Percentiles rank a stretch among this genome's conserved stretches.
Conservation (phyloP, 352 stramenopile genomes). For the Phytophthora niederhauseri region DNA sequence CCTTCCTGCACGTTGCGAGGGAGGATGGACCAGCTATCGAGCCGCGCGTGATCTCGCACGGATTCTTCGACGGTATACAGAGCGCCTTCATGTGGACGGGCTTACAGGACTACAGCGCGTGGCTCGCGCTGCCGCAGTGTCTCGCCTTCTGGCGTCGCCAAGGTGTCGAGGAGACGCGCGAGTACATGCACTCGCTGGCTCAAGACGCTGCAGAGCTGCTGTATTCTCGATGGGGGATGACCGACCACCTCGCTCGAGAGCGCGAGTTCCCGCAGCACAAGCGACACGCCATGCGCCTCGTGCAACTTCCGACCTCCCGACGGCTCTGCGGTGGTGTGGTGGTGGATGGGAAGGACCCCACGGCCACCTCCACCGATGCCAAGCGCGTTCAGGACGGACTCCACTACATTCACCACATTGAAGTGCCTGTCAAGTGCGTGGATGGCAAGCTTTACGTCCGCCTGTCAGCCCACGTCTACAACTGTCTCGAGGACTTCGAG, state of each 20-base stretch:
- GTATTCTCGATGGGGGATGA: slow-evolving; percentile 62
- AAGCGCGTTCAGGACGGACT: slow-evolving; percentile 93
- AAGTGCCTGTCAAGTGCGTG: slow-evolving; percentile 95
- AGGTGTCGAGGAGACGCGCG: slow-evolving; percentile 44
- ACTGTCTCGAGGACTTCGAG: slow-evolving; percentile 85
- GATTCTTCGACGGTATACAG: slow-evolving; percentile 88
- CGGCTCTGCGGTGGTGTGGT: slow-evolving; percentile 51
- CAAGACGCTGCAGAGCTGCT: slow-evolving; percentile 68
- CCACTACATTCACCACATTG: slow-evolving; percentile 77
- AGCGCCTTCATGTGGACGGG: slow-evolving; percentile 95
- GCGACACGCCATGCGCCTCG: slow-evolving; percentile 76
- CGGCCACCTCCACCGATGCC: slow-evolving; percentile 81
- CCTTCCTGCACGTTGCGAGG: slow-evolving; percentile 82
- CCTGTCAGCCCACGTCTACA: slow-evolving; percentile 94
- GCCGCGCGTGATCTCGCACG: slow-evolving; percentile 93
- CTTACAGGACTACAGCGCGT: slow-evolving; percentile 91
- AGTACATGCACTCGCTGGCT: slow-evolving; percentile 69
- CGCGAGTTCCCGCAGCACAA: slow-evolving; percentile 58
- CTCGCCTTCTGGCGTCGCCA: slow-evolving; percentile 85
- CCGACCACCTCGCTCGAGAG: slow-evolving; percentile 40
- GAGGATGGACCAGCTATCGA: slow-evolving; percentile 26
- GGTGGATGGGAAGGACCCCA: slow-evolving; percentile 25
- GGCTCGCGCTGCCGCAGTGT: slow-evolving; percentile 85
- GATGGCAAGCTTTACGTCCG: slow-evolving; percentile 87
- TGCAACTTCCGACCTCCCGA: slow-evolving; percentile 56